Conservation (phyloP, 257 asterid genomes). For the Paulownia fortunei region DNA sequence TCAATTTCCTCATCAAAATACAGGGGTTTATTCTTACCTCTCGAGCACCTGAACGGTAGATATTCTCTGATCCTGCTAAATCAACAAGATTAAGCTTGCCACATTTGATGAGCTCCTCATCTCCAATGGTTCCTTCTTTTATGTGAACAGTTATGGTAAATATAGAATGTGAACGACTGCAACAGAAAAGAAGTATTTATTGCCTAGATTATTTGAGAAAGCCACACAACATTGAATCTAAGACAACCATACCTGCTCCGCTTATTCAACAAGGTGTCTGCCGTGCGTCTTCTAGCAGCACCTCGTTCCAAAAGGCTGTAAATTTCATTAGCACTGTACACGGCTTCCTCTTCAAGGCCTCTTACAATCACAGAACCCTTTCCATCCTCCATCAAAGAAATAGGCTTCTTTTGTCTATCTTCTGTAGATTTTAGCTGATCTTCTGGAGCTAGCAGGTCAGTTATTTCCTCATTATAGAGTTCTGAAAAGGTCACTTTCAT, state of each 20-base stretch:
- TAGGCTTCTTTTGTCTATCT: slow-evolving; percentile 63
- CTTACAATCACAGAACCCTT: slow-evolving; percentile 76
- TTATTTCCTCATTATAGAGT: slow-evolving; percentile 81
- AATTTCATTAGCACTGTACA: slow-evolving; percentile 82
- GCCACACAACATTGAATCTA: neutral
- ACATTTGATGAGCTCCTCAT: slow-evolving; percentile 84
- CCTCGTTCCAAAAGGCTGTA: slow-evolving; percentile 82
- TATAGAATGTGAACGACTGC: slow-evolving; percentile 92
- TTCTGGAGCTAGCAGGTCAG: slow-evolving; percentile 72
- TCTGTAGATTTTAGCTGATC: slow-evolving; percentile 57
- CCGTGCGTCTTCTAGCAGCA: slow-evolving; percentile 78
- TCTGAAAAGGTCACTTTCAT: slow-evolving; percentile 89
- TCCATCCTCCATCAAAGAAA: slow-evolving; percentile 84
- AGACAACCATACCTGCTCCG: slow-evolving; percentile 65
- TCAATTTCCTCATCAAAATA: neutral
- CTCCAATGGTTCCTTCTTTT: slow-evolving; percentile 77
- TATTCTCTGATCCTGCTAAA: slow-evolving; percentile 91
- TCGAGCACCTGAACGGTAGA: slow-evolving; percentile 81
- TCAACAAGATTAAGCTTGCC: slow-evolving; percentile 95
- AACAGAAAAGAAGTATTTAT: neutral
- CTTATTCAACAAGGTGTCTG: slow-evolving; percentile 81
- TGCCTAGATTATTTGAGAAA: neutral
- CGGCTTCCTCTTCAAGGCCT: slow-evolving; percentile 91
- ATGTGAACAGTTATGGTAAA: slow-evolving; percentile 76
- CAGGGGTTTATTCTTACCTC: slow-evolving; percentile 54